phyloP scores from a whole-genome alignment of 2,329 filamentous ascomycete species.

The Pseudogymnoascus sp. region DNA sequence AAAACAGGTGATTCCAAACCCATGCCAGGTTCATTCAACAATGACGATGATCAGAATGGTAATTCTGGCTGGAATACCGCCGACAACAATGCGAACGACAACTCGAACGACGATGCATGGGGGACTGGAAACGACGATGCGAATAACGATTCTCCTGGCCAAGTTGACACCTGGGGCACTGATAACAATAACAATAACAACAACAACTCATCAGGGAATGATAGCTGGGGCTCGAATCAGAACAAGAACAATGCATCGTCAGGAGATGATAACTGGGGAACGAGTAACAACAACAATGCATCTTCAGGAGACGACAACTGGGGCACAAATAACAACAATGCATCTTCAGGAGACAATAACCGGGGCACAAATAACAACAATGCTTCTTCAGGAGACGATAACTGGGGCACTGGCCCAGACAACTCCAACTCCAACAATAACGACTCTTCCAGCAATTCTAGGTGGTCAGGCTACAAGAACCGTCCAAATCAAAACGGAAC shows the following conservation, averaged over 20 bases:
- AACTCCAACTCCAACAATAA: constrained; percentile 6
- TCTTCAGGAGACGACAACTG: constrained; percentile 5
- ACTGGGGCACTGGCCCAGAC: constrained; percentile 1
- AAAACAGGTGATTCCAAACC: constrained; percentile 7
- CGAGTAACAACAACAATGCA: constrained; percentile 11
- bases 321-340: constrained; percentile 8
- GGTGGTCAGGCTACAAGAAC: not conserved
- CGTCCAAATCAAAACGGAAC: constrained; percentile 4
- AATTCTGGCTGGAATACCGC: constrained; percentile 5
- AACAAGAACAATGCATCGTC: constrained; percentile 9
- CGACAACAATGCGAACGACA: constrained; percentile 9
- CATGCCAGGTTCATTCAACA: constrained; percentile 9
- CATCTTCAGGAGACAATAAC: constrained; percentile 1
- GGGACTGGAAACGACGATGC: constrained; percentile 8
- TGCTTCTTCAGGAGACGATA: constrained; percentile 7
- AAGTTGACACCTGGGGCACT: not conserved
- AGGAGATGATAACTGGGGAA: not conserved
- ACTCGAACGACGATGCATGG: constrained; percentile 11
- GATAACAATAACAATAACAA: constrained; percentile 11
- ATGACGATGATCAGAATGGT: constrained; percentile 1
- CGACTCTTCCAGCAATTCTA: constrained; percentile 6
- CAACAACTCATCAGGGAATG: not conserved
- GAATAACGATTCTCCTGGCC: not conserved
- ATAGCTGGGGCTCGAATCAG: constrained; percentile 11
- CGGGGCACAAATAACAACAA: constrained; percentile 2